These are phyloP conservation scores for Pseudisothecium myosuroides DNA, from an alignment of 225 moss, liverwort and hornwort species.

Conservation along the genomic window DNA sequence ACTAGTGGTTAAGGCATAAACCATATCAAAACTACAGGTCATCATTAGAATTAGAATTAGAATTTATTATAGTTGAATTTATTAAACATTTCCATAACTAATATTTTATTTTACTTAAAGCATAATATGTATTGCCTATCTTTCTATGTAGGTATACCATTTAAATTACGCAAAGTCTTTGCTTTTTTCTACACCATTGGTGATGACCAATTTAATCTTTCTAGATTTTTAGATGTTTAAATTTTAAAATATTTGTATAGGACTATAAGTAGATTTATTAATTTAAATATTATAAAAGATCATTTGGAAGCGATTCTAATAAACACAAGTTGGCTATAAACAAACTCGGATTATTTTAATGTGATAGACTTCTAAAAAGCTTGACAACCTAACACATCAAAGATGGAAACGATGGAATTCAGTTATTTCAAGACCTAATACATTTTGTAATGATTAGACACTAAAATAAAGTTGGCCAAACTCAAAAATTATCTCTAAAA, in stretches of 20 bases:
- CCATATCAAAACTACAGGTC: neutral
- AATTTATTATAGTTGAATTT: neutral
- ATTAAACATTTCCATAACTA: neutral
- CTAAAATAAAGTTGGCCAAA: neutral
- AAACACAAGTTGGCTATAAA: neutral
- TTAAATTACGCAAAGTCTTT: neutral
- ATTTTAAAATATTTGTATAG: neutral
- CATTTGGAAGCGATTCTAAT: neutral
- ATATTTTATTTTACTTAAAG: neutral
- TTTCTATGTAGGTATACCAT: neutral
- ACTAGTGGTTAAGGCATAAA: neutral
- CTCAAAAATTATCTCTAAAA: neutral
- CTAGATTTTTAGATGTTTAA: neutral
- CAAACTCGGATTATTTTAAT: neutral
- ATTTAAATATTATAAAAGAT: neutral
- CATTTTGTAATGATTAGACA: neutral
- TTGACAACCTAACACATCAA: accelerated
- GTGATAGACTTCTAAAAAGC: neutral
- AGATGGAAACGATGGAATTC: neutral
- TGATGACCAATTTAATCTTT: neutral
- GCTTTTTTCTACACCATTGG: too few relatives aligned
- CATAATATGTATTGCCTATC: neutral
- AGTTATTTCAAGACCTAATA: too few relatives aligned
- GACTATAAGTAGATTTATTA: too few relatives aligned
- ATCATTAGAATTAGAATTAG: neutral